These are phyloP conservation scores for Sugiyamaella grinbergsii DNA, from an alignment of 1,139 yeast genomes.

Conservation along the genomic window DNA sequence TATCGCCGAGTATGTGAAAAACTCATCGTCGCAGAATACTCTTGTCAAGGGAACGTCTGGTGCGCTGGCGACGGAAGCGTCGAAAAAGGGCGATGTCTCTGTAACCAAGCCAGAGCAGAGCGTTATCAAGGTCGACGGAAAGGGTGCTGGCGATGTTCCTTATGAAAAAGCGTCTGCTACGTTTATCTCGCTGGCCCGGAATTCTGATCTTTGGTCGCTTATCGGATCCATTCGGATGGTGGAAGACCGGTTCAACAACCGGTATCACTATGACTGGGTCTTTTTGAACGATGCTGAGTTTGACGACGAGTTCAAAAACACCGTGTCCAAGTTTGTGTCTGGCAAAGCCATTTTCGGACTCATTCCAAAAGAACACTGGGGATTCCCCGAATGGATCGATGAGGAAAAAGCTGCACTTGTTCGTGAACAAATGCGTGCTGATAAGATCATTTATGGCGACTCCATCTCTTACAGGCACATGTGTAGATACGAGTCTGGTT, in stretches of 20 bases:
- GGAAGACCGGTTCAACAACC: conserved; percentile 70
- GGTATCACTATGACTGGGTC: conserved; percentile 75
- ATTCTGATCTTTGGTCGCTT: conserved; percentile 61
- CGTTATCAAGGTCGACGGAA: conserved; percentile 2
- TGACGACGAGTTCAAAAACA: conserved; percentile 52
- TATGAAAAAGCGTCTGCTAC: conserved; percentile 56
- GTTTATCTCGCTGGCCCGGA: conserved; percentile 72
- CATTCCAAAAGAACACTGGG: conserved; percentile 74
- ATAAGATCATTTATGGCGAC: conserved; percentile 63
- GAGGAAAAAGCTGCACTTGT: conserved; percentile 57
- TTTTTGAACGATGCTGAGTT: conserved; percentile 69
- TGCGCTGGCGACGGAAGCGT: conserved; percentile 7
- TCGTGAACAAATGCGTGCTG: conserved; percentile 53
- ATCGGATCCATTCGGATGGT: conserved; percentile 62
- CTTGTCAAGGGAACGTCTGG: conserved; percentile 16
- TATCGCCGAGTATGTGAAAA: conserved; percentile 32
- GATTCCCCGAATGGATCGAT: conserved; percentile 72
- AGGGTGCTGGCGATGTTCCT: conserved; percentile 5
- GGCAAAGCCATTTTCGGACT: conserved; percentile 67
- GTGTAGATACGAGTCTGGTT: conserved; percentile 94
- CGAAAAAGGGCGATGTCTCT: neutral
- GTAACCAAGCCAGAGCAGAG: neutral
- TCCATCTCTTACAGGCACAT: conserved; percentile 74
- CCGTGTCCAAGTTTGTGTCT: conserved; percentile 52
- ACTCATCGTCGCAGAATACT: conserved; percentile 1